Evolutionary conservation across 2,329 filamentous ascomycete genomes (phyloP).

Genomic region (Hirsutella thompsonii): DNA sequence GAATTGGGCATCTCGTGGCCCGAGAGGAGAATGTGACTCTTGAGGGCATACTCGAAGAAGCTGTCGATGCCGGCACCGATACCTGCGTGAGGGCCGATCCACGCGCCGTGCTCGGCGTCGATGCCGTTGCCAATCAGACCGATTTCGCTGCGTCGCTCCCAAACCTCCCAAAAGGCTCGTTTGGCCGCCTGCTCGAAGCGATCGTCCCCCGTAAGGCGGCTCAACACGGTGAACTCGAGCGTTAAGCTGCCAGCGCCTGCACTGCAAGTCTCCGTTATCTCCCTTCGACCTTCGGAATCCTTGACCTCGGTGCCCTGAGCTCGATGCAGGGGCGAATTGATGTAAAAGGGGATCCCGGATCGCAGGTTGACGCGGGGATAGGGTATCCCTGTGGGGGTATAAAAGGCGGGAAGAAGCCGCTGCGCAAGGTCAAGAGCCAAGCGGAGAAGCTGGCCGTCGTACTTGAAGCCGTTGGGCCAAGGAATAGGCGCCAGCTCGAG

Average conservation of each 20-base stretch:
- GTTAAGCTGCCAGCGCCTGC: slow-evolving; percentile 93
- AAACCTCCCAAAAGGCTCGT: slow-evolving; percentile 94
- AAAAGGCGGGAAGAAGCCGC: slow-evolving; percentile 81
- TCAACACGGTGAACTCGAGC: slow-evolving; percentile 84
- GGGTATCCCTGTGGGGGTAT: slow-evolving; percentile 79
- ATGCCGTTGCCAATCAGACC: slow-evolving; percentile 85
- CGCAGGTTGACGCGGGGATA: slow-evolving; percentile 91
- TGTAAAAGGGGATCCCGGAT: slow-evolving; percentile 83
- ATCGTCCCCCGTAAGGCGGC: slow-evolving; percentile 70
- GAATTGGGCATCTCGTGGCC: slow-evolving; percentile 49
- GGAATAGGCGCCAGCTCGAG: slow-evolving; percentile 41
- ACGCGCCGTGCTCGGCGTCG: slow-evolving; percentile 79
- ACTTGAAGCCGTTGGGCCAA: slow-evolving; percentile 69
- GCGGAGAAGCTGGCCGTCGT: slow-evolving; percentile 82
- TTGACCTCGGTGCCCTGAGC: slow-evolving; percentile 25
- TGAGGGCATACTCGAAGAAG: slow-evolving; percentile 97
- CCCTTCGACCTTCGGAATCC: slow-evolving; percentile 23
- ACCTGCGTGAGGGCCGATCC: slow-evolving; percentile 81
- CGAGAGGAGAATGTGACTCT: slow-evolving; percentile 82
- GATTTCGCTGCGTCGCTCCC: slow-evolving; percentile 72
- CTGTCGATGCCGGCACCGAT: slow-evolving; percentile 95
- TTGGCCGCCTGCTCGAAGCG: slow-evolving; percentile 88
- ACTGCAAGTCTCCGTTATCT: slow-evolving; percentile 93
- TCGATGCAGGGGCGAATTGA: slow-evolving; percentile 67
- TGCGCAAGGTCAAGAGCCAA: slow-evolving; percentile 76